Conservation (phyloP, 805 yeast genomes). For the Saccharomycopsis fibuligera region DNA sequence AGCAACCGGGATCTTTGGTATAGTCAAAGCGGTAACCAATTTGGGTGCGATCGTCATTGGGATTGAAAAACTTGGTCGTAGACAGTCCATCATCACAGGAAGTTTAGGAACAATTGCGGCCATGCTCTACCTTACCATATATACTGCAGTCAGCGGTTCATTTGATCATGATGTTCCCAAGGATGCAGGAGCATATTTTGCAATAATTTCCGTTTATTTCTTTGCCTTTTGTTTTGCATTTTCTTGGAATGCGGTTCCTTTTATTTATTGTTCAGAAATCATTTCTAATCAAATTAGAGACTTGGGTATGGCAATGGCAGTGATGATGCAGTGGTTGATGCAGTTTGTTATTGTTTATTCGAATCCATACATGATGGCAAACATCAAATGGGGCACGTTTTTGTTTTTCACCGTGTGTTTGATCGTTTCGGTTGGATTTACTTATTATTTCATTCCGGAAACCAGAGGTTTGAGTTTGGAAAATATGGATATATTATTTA, state of each 20-base stretch:
- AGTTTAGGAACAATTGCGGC: constrained; percentile 36
- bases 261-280: constrained; percentile 42
- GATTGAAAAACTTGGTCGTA: constrained; percentile 43
- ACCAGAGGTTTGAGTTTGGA: constrained; percentile 76
- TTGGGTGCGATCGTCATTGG: constrained; percentile 39
- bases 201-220: constrained; percentile 39
- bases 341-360: constrained; percentile 43
- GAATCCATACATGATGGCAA: constrained; percentile 38
- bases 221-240: constrained; percentile 41
- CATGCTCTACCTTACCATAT: constrained; percentile 45
- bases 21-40: constrained; percentile 40
- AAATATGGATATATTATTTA: constrained; percentile 70
- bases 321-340: constrained; percentile 45
- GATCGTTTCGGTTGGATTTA: constrained; percentile 41
- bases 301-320: constrained; percentile 37
- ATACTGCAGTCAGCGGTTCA: constrained; percentile 36
- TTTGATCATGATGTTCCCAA: constrained; percentile 26
- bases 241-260: constrained; percentile 43
- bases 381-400: constrained; percentile 39
- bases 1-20: constrained; percentile 49
- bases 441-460: constrained; percentile 65
- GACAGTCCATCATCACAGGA: constrained; percentile 34
- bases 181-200: constrained; percentile 36
- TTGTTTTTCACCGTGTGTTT: constrained; percentile 33
- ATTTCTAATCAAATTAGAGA: constrained; percentile 39